A percentile compares a stretch with the other conserved stretches of the same genome.
These are phyloP conservation scores for Cercophora newfieldiana DNA, from an alignment of 495 filamentous ascomycete genomes.

Conservation along the genomic window DNA sequence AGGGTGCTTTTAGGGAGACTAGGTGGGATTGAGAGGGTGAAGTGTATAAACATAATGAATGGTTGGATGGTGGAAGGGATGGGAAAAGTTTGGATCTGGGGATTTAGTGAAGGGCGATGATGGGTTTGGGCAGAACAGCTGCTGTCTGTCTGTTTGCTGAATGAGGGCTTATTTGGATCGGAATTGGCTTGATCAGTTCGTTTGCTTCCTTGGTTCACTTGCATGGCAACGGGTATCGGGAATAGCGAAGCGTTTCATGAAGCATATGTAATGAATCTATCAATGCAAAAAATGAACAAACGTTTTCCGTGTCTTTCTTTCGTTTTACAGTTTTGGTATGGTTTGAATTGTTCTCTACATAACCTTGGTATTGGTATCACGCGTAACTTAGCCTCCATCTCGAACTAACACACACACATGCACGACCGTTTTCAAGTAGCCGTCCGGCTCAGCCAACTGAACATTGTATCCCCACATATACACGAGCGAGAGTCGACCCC, in stretches of 20 bases:
- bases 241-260: background rate
- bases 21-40: constrained; percentile 14
- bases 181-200: background rate
- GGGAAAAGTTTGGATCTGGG: background rate
- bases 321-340: background rate
- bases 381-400: background rate
- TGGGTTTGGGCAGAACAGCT: too few species aligned
- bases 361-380: background rate
- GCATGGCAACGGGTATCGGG: background rate
- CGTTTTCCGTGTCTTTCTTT: background rate
- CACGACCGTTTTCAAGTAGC: too few species aligned
- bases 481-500: background rate
- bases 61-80: background rate
- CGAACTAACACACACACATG: too few species aligned
- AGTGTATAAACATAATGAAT: background rate
- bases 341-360: background rate
- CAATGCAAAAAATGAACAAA: background rate
- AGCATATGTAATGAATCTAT: background rate
- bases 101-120: too few species aligned
- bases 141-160: too few species aligned
- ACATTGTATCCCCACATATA: background rate
- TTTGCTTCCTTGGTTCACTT: background rate
- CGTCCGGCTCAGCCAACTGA: background rate
- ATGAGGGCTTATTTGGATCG: background rate
- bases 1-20: constrained; percentile 29